Base-by-base conservation (phyloP, 1,284 basidiomycete genomes). In the Peniophora sp. region DNA sequence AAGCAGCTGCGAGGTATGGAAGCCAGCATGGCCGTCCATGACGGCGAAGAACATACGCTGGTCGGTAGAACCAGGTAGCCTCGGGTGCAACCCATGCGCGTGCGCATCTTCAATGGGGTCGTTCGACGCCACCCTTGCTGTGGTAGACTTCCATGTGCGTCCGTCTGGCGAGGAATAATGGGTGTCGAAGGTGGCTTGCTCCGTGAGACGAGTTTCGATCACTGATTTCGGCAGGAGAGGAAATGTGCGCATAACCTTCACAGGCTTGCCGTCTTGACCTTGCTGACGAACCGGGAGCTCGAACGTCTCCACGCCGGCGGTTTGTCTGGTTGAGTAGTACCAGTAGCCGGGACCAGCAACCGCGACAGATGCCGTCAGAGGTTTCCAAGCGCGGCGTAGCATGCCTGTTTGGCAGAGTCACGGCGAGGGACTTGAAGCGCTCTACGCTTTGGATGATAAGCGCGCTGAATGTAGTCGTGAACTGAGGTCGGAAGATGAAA, bases 11-110 rank as follows among this genome's bases (percentile, higher is more conserved):
- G 91, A 93, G 1, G 97, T 99, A 52, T 92, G 79, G 56, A 63
- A 76, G 1, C 93, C 97, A 1, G 83, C 77, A 64, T 99, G 97
- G 1, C 97, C 97, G 63, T 99, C 97, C 80, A 95, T 87, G 24
- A 97, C 85, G 1, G 89, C 75, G 60, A 92, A 93, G 66, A 96
- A 88, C 47, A 91, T 71, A 56, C 88, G 77, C 62, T 91, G 88
- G 10, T 87, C 85, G 11, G 79, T 75, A 0, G 72, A 70, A 2
- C 74, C 71, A 1, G 69, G 69, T 58, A 88, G 82, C 44, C 83
- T 71, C 56, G 79, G 67, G 17, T 96, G 70, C 52, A 96, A 73
- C 51, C 85, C 81, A 52, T 80, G 78, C 2, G 89, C 81, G 58
- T 84, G 78, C 17, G 92, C 83, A 64, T 97, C 94, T 67, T 97